Conservation (phyloP, 306 rosid genomes). For the Glycyrrhiza uralensis region DNA sequence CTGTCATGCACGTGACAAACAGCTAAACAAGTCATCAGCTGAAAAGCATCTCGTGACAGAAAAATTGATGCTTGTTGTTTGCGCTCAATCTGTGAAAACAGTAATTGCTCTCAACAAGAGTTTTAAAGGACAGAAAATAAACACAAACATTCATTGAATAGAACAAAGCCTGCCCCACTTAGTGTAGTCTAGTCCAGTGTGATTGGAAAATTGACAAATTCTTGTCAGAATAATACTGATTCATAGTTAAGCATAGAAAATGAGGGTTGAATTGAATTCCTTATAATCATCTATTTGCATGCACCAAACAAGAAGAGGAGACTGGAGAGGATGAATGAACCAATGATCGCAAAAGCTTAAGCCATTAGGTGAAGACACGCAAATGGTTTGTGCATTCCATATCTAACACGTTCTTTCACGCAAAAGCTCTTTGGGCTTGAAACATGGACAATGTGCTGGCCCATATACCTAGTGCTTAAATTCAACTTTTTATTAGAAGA, state of each 20-base stretch:
- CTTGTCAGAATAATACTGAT: neutral
- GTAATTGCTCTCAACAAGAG: neutral
- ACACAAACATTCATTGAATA: neutral
- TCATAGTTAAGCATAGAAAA: neutral
- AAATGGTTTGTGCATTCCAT: too few species aligned
- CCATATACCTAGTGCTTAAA: too few species aligned
- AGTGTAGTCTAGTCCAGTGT: neutral
- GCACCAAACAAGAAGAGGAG: neutral
- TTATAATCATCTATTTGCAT: neutral
- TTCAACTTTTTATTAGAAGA: too few species aligned
- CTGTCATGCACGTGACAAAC: constrained; percentile 18
- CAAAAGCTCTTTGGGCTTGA: too few species aligned
- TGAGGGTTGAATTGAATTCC: neutral
- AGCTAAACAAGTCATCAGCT: neutral
- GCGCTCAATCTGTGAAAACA: constrained; percentile 18
- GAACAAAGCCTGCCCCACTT: neutral
- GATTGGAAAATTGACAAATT: neutral
- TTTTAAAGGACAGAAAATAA: neutral
- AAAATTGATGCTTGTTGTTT: constrained; percentile 19
- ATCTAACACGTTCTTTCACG: too few species aligned
- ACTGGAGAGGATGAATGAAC: neutral
- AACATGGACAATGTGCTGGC: too few species aligned
- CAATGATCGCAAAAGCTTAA: too few species aligned
- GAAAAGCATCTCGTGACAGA: constrained; percentile 17
- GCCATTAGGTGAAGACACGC: too few species aligned